phyloP scores from a whole-genome alignment of 1,284 basidiomycete species.

The Athelia psychrophila region DNA sequence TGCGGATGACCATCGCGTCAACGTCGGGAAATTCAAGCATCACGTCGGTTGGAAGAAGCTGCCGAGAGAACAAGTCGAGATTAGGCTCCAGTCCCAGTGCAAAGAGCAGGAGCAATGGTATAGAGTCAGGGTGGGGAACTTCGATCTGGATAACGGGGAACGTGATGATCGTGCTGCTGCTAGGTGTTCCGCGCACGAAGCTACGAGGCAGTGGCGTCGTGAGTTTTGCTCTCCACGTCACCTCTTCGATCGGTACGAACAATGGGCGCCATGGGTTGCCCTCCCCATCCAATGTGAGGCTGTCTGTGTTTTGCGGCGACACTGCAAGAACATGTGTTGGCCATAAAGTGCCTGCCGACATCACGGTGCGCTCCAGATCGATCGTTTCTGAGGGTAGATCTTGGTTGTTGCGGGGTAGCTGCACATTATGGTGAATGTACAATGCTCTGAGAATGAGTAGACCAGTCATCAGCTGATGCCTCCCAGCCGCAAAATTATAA shows the following conservation, averaged over 20 bases:
- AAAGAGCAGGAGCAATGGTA: constrained; percentile 27
- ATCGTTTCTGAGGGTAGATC: constrained; percentile 32
- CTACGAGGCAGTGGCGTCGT: constrained; percentile 37
- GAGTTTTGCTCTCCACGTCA: constrained; percentile 26
- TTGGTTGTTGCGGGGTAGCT: constrained; percentile 21
- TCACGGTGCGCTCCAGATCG: constrained; percentile 38
- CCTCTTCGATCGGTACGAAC: constrained; percentile 45
- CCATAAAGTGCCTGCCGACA: constrained; percentile 29
- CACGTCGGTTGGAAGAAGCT: constrained; percentile 35
- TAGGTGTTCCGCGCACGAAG: constrained; percentile 29
- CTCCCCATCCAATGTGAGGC: constrained; percentile 12
- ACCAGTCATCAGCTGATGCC: background rate
- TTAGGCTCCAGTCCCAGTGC: constrained; percentile 27
- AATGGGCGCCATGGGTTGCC: constrained; percentile 29
- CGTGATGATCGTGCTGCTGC: constrained; percentile 25
- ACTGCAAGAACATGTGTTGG: constrained; percentile 53
- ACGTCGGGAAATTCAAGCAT: constrained; percentile 49
- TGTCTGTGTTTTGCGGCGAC: constrained; percentile 21
- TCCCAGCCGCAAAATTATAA: background rate
- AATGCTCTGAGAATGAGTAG: constrained; percentile 33
- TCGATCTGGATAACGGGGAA: constrained; percentile 36
- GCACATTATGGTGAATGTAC: constrained; percentile 46
- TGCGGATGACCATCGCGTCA: constrained; percentile 48
- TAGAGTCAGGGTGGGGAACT: constrained; percentile 33
- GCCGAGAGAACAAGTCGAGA: constrained; percentile 31